These are phyloP conservation scores for Lipomyces starkeyi DNA, from an alignment of 805 yeast genomes.

Conservation along the genomic window DNA sequence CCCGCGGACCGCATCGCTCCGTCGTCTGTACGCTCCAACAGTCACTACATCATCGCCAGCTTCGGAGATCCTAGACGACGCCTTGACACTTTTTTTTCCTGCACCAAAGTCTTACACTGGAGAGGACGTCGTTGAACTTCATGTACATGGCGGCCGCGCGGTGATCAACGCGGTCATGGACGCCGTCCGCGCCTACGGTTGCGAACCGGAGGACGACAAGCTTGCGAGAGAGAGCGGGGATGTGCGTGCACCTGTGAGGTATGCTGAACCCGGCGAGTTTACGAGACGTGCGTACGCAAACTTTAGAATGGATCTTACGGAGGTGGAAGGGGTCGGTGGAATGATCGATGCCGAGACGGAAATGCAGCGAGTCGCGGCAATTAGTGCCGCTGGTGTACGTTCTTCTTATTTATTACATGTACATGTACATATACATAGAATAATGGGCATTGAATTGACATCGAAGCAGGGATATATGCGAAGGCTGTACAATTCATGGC, in stretches of 20 bases:
- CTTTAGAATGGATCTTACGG: constrained; percentile 82
- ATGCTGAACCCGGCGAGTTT: constrained; percentile 94
- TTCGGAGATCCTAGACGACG: constrained; percentile 68
- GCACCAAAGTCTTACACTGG: constrained; percentile 88
- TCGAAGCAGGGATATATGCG: constrained; percentile 61
- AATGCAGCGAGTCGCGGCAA: constrained; percentile 75
- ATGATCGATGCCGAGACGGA: constrained; percentile 95
- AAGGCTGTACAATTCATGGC: constrained; percentile 65
- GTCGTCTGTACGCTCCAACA: constrained; percentile 27
- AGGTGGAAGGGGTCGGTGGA: constrained; percentile 87
- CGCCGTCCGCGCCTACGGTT: constrained; percentile 54
- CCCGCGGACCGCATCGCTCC: constrained; percentile 27
- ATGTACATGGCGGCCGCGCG: constrained; percentile 92
- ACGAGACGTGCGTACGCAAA: constrained; percentile 85
- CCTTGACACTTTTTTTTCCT: constrained; percentile 70
- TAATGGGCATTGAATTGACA: not conserved
- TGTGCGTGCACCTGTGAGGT: constrained; percentile 53
- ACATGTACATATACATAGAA: not conserved
- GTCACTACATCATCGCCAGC: constrained; percentile 13
- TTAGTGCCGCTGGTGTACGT: constrained; percentile 61
- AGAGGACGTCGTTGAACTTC: constrained; percentile 88
- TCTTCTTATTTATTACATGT: not conserved
- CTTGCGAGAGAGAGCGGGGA: not conserved
- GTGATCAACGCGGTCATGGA: constrained; percentile 70
- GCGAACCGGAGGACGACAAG: constrained; percentile 40